Evolutionary conservation across 2,329 filamentous ascomycete species (phyloP), one percentile per base, ranked within the genome.

Genomic region (Colletotrichum euphorbiae): DNA sequence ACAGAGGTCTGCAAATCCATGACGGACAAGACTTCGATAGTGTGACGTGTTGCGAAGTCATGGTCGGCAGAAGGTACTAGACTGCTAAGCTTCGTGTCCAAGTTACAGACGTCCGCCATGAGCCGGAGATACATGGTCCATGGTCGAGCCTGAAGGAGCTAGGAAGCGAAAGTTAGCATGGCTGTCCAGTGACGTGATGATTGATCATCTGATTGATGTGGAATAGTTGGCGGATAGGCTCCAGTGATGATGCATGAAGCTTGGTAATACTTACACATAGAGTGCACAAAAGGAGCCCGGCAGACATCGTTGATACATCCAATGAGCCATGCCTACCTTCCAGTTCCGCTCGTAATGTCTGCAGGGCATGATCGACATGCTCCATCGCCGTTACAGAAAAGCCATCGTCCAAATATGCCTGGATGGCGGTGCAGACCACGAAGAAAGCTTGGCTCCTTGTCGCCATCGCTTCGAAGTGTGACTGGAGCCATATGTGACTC

Each of bases 1-100:
- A 70, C 67, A 8, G 69, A n/a, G 13, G 57, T 55, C 12, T 38
- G 57, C n/a, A 72, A 42, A 51, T 72, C 71, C 69, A 72, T 72
- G 45, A 71, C 33, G 11, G 66, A 68, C 15, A 71, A 52, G n/a
- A 70, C 70, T 31, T 71, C 70, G 7, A 71, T 54, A 11, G 43
- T 28, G 19, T 70, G 69, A 1, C 56, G 46, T 8, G 33, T 65
- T 3, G 55, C 48, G n/a, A 54, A 46, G 42, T 69, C 61, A 9
- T 62, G 51, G 21, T 48, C 63, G 15, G 57, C 38, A 13, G 51
- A 31, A 2, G 67, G 67, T 6, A 69, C 13, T 1, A 69, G 19
- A 7, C 28, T 21, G 6, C 31, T 7, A 17, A 70, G n/a, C 7
- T 24, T 43, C 21, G 66, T 58, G 8, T 60, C 55, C 8, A 70